Conservation (phyloP, 1,284 basidiomycete species). For the Austroboletus novae-zelandiae region DNA sequence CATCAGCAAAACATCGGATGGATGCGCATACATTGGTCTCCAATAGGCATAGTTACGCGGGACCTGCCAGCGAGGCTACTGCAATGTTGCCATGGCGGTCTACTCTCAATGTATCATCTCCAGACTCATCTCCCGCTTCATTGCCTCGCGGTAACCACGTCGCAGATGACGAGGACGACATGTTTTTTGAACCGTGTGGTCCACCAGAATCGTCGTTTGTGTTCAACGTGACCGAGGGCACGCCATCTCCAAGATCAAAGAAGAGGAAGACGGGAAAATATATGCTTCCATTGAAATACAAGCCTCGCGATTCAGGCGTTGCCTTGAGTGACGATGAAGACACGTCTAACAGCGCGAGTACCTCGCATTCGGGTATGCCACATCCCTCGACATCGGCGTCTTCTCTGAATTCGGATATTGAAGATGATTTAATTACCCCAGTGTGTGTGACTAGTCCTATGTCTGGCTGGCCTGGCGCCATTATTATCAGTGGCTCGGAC, state of each 20-base stretch:
- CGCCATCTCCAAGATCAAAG: constrained; percentile 56
- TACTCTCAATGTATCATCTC: constrained; percentile 38
- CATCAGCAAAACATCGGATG: constrained; percentile 5
- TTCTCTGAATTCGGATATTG: constrained; percentile 55
- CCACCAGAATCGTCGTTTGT: constrained; percentile 50
- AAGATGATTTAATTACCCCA: constrained; percentile 66
- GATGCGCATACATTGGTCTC: constrained; percentile 31
- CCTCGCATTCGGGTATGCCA: constrained; percentile 45
- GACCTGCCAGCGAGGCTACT: constrained; percentile 13
- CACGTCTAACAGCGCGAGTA: constrained; percentile 27
- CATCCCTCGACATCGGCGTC: constrained; percentile 55
- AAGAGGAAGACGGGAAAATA: constrained; percentile 35
- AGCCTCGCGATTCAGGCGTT: constrained; percentile 66
- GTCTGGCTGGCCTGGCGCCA: constrained; percentile 62
- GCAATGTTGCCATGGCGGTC: constrained; percentile 45
- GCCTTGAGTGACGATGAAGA: constrained; percentile 62
- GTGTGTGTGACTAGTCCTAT: constrained; percentile 47
- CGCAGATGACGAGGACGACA: constrained; percentile 52
- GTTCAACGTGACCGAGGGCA: constrained; percentile 52
- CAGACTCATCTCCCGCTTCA: constrained; percentile 46
- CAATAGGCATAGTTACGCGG: constrained; percentile 65
- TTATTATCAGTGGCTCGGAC: constrained; percentile 40
- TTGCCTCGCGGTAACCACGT: constrained; percentile 23
- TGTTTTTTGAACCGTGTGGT: constrained; percentile 50
- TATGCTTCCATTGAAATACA: constrained; percentile 63